These are phyloP conservation scores for Agaricales sp. DNA, from an alignment of 1,284 basidiomycete genomes.

Conservation along the genomic window DNA sequence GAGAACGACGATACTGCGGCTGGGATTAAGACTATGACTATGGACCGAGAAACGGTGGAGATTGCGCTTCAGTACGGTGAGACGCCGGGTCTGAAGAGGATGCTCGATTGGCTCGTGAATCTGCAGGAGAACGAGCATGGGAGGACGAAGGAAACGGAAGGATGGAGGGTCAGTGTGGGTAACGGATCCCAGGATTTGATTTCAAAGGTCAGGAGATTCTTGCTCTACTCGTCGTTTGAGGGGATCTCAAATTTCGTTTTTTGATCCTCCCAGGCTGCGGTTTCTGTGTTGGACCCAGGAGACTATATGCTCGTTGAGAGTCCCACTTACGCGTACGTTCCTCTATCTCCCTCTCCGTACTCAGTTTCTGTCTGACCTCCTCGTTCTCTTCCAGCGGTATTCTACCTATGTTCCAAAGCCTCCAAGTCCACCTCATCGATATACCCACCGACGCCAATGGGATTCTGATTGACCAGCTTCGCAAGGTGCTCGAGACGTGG, in stretches of 20 bases:
- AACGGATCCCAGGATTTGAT: conserved; percentile 84
- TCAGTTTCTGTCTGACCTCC: conserved; percentile 6
- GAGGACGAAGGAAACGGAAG: conserved; percentile 40
- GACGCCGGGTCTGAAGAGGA: conserved; percentile 56
- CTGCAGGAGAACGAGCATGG: conserved; percentile 62
- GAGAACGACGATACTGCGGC: conserved; percentile 36
- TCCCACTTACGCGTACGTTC: conserved; percentile 73
- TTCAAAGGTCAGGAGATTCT: conserved; percentile 50
- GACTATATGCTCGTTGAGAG: conserved; percentile 81
- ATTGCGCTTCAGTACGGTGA: conserved; percentile 71
- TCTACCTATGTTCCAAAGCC: conserved; percentile 47
- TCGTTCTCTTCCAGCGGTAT: conserved; percentile 35
- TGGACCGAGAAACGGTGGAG: conserved; percentile 49
- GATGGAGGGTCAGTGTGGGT: conserved; percentile 73
- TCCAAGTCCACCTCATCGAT: conserved; percentile 60
- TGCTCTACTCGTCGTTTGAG: background rate
- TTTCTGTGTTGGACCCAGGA: conserved; percentile 64
- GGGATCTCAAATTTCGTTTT: background rate
- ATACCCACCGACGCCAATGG: conserved; percentile 76
- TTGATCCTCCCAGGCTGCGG: conserved; percentile 31
- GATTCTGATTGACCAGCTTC: conserved; percentile 55
- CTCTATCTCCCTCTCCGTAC: conserved; percentile 10
- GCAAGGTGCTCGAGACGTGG: conserved; percentile 68
- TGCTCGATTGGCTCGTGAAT: conserved; percentile 57
- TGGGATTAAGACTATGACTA: conserved; percentile 30